phyloP scores from a whole-genome alignment of 139 green algal genomes.

The Pleodorina starrii region DNA sequence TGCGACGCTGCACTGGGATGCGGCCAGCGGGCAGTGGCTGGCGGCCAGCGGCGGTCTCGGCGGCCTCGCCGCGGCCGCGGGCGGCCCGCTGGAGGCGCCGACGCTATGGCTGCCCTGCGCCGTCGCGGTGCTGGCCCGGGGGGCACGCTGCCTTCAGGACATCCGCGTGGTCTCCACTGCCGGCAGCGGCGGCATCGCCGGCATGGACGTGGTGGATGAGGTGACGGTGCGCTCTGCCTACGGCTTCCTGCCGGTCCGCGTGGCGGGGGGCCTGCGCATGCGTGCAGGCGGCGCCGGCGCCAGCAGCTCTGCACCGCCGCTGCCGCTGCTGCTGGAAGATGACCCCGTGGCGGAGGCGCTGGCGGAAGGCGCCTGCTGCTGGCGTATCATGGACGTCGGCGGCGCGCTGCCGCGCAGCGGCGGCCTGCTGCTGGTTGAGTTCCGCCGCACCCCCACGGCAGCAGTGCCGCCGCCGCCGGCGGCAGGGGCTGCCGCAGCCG shows the following conservation, averaged over 20 bases:
- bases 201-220: neutral
- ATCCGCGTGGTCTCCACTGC: neutral
- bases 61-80: neutral
- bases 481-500: neutral
- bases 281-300: neutral
- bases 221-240: neutral
- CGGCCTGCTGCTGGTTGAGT: conserved; percentile 42
- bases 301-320: neutral
- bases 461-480: neutral
- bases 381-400: neutral
- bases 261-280: neutral
- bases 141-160: neutral
- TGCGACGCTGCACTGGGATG: neutral
- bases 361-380: neutral
- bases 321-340: neutral
- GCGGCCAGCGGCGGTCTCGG: neutral
- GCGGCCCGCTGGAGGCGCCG: neutral
- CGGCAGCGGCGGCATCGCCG: neutral
- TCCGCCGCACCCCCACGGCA: neutral
- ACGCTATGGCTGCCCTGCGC: conserved; percentile 38
- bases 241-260: conserved; percentile 12
- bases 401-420: conserved; percentile 2
- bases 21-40: neutral
- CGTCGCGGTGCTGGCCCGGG: neutral
- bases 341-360: conserved; percentile 5